Base-by-base conservation (phyloP, 495 filamentous ascomycete genomes). In the Apiosordaria backusii region DNA sequence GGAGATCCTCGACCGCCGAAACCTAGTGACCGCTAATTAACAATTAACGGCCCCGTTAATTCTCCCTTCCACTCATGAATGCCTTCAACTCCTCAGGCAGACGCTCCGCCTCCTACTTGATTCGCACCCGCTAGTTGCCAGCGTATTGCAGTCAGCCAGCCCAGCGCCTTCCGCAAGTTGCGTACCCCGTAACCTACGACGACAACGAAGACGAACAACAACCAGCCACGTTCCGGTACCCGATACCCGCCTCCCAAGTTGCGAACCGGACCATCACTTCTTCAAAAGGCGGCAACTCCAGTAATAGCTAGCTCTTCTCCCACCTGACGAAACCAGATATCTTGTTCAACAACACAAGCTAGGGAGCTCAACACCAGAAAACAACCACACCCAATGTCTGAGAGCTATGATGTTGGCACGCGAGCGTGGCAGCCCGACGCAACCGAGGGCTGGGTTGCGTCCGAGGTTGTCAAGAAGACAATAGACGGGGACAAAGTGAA, bases 391-490 rank as follows among this genome's bases (percentile, higher is more conserved):
- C 70, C 74, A 77, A 97, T 98, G 96, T 92, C 93, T 83, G 92
- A 97, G 81, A 92, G 84, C 74, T 99, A 97, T 79, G 95, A 98
- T 87, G 88, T 97, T 71, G 96, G 94, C 69, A 98, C 95, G 70
- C 86, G 91, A 85, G 96, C 92, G 77, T 99, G 95, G 95, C 93
- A 98, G 85, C 92, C 96, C 67, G 95, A 99, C 82, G 79, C 86
- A 70, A 89, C 89, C 59, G 95, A 99, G 79, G 95, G 95, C 77
- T 99, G 95, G 95, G 84, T 98, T 79, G 91, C 93, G 70, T 97
- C 96, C 29, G 92, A 97, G 83, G 92, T 99, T 68, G 83, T 90
- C 77, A 90, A 93, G 76, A 98, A 94, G 84, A 81, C 85, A 50
- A 81, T 93, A 65, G 81, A 92, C 77, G 96, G 92, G 23, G 87